Conservation (phyloP, 192 early-diverging fungal genomes). For the Podila minutissima region DNA sequence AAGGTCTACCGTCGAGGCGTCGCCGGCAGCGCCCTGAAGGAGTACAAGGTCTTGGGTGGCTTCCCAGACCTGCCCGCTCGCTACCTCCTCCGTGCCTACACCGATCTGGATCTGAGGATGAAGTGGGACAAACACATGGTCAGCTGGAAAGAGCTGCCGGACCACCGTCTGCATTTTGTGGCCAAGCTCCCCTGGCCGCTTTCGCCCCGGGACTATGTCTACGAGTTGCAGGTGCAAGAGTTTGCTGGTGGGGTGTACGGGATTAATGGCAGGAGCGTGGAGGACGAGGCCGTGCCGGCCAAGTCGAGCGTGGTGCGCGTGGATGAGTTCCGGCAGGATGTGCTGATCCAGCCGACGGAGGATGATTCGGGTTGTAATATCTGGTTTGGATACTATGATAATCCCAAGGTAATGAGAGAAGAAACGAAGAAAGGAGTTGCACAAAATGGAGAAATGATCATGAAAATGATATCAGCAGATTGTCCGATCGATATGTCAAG, state of each 20-base stretch:
- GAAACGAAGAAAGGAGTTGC: no score
- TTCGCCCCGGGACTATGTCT: conserved; percentile 53
- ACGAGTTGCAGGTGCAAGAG: conserved; percentile 31
- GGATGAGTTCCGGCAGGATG: conserved; percentile 53
- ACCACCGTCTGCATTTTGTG: conserved; percentile 33
- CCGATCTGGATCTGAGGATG: conserved; percentile 53
- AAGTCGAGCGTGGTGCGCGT: conserved; percentile 43
- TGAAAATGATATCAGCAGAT: no score
- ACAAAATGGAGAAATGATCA: no score
- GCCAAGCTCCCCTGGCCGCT: conserved; percentile 55
- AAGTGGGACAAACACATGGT: conserved; percentile 60
- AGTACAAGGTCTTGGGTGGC: conserved; percentile 52
- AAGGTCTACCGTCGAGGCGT: conserved; percentile 43
- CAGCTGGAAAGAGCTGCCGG: conserved; percentile 16
- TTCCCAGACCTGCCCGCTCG: conserved; percentile 38
- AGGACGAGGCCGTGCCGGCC: conserved; percentile 13
- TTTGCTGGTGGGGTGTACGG: conserved; percentile 8
- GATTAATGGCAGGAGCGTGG: conserved; percentile 18
- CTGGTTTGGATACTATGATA: conserved; percentile 54
- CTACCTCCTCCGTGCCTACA: conserved; percentile 51
- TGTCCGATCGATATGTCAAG: no score
- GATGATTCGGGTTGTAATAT: conserved; percentile 48
- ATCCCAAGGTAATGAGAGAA: conserved; percentile 49
- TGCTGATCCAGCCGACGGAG: conserved; percentile 43
- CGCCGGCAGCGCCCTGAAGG: conserved; percentile 38